Evolutionary conservation across 306 rosid species (phyloP), one percentile per base, ranked within the genome.

Genomic region (Gillenia trifoliata): DNA sequence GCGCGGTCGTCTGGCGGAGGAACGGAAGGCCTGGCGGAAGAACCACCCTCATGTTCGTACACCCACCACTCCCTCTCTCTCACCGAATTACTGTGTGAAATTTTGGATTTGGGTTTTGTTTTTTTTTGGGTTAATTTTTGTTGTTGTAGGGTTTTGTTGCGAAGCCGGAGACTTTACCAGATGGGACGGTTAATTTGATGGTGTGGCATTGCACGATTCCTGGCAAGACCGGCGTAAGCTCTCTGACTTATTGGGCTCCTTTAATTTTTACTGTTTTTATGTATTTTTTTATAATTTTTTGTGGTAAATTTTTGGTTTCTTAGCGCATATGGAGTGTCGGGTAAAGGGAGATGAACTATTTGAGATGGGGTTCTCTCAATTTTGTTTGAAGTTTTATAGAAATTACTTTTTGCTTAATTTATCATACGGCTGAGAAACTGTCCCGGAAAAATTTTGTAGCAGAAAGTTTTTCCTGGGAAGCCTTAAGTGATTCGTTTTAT

Each of bases 191-290:
- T 26, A 93, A 91, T 86, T 86, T 93, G 93, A 93, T 93, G 98
- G 80, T 82, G 4, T 93, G 98, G 97, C 93, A 93, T 91, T 93
- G 98, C 89, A 93, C 93, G 38, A 91, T 93, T 68, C 97, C 97
- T 26, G 96, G 98, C 43, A 93, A 91, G 79, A 11, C 96, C 45
- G 96, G 93, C 69, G 98, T 93, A 70, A 45, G 88, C 69, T 76
- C 15, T 34, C 30, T 5, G 56, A 52, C 49, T 49, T 30, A 17
- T 30, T 6, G n/a, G 3, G 36, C 30, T 40, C 47, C 26, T 64
- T 1, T 6, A 59, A n/a, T 1, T 34, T 31, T 47, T 11, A 23
- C 49, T 47, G 6, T 3, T 30, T 25, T 63, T 33, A 8, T 20
- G 20, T 64, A 16, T 9, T 74, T 31, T 1, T 16, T 17, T n/a